Evolutionary conservation across 2,329 filamentous ascomycete species (phyloP), one percentile per base, ranked within the genome.

Genomic region (Capronia epimyces): DNA sequence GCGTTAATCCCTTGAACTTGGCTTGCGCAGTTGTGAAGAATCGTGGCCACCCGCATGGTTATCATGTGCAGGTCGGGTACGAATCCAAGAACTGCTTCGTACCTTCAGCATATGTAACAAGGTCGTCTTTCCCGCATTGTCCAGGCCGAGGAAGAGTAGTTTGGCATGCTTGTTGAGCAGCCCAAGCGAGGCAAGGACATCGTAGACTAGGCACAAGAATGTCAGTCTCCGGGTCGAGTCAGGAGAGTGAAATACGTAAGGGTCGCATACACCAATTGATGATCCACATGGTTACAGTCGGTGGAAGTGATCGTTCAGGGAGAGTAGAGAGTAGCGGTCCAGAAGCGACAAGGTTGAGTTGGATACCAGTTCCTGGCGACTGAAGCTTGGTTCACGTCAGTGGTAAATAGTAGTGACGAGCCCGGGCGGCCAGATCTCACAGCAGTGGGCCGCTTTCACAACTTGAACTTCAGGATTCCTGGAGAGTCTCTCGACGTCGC

Each of bases 161-260:
- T 95, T 95, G 66, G 89, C 89, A 71, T 95, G 88, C 80, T 95
- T 95, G 82, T 95, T 95, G 62, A 91, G 78, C 66, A 95, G 79
- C 64, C 89, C 89, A 58, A 95, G 80, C 60, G 83, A 87, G 65
- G 89, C 87, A 65, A 95, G 82, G 64, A 94, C 76, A 76, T 95
- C 88, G 80, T 88, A 95, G 74, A 95, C 89, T 89, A 24, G 10
- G 20, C 39, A 21, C 6, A 27, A 22, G 37, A 24, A 16, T 18
- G 45, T 32, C 37, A 53, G 36, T 37, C 34, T 9, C 3, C 34
- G 18, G 7, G 4, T 7, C 15, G 20, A 37, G 15, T 34, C 27
- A 29, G n/a, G n/a, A 29, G 13, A 7, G 27, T 13, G 13, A 29
- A 29, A 29, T 13, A 29, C 8, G 27, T 7, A 7, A 29, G 8